Base-by-base conservation (phyloP, 1,139 yeast genomes). In the Candida anutae region DNA sequence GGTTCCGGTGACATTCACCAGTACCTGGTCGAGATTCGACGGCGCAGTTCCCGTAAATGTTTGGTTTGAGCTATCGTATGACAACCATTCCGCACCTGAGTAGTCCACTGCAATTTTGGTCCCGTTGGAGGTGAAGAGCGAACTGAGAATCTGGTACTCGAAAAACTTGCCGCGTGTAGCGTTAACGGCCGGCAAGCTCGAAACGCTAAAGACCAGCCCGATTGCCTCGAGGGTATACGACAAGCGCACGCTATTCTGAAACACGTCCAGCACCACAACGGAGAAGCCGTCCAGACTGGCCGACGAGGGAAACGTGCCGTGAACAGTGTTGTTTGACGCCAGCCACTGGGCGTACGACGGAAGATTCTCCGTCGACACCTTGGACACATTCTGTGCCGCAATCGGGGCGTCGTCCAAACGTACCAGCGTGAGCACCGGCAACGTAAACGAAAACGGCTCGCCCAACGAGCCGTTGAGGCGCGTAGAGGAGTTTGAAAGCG, bases 11-110 rank as follows among this genome's bases (percentile, higher is more conserved):
- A 87, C 57, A 2, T 63, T 57, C 21, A 85, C 72, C 0, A 50
- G 32, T 13, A 77, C 48, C 5, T 50, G 42, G 14, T 65, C 60
- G 39, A 87, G 78, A 40, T 69, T 54, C 5, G 55, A 43, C 2
- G 97, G 95, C 3, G 76, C 78, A 26, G 43, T 37, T 16, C 97
- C 97, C 24, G 58, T 58, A 35, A 88, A 66, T 2, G 94, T 79
- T 46, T 66, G 55, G 47, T 84, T 85, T 11, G 62, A 46, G 16
- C 60, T 43, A 44, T 75, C 69, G 51, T 69, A 85, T 3, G 58
- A 46, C 32, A 88, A 58, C 96, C 96, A 88, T 28, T 53, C 48
- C 6, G 42, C 40, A 28, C 59, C 56, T 18, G 57, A 48, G 39
- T 55, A 64, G 14, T 60, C 44, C 3, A 73, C 70, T 3, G 65